Evolutionary conservation across 176 grass and related monocot genomes (phyloP).

Genomic region (Typha latifolia): DNA sequence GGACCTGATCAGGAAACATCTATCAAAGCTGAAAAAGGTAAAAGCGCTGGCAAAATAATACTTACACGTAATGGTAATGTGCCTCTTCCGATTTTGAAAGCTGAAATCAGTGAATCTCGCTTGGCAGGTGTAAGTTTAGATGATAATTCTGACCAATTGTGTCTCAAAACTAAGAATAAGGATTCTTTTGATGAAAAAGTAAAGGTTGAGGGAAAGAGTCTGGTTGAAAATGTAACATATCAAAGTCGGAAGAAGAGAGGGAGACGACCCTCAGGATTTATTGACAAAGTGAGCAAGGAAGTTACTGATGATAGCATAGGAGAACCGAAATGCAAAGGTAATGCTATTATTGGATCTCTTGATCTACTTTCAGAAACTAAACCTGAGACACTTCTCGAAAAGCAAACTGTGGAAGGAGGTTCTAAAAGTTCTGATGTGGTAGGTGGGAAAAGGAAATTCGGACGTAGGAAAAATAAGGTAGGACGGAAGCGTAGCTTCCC

Average conservation of each 20-base stretch:
- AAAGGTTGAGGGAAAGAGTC: not conserved
- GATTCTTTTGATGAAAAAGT: not conserved
- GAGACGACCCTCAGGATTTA: not conserved
- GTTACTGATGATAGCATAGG: not conserved
- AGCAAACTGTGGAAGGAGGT: not conserved
- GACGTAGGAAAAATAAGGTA: not conserved
- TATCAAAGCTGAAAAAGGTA: not conserved
- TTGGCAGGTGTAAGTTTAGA: not conserved
- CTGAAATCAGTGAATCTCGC: not conserved
- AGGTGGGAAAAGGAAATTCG: not conserved
- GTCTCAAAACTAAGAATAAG: not conserved
- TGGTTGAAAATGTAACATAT: not conserved
- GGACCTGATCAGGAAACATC: not conserved
- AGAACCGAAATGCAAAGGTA: not conserved
- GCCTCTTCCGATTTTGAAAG: not conserved
- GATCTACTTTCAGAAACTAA: not conserved
- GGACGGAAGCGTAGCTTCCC: not conserved
- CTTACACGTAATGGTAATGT: not conserved
- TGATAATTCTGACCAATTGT: not conserved
- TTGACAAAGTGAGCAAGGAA: not conserved
- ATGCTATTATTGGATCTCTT: not conserved
- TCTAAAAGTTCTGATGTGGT: not conserved
- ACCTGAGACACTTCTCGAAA: not conserved
- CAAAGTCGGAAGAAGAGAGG: not conserved
- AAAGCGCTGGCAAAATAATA: not conserved